A percentile compares a stretch with the other conserved stretches of the same genome.
These are phyloP conservation scores for Sclerotiophoma versabilis DNA, from an alignment of 2,329 filamentous ascomycete species.

Conservation along the genomic window DNA sequence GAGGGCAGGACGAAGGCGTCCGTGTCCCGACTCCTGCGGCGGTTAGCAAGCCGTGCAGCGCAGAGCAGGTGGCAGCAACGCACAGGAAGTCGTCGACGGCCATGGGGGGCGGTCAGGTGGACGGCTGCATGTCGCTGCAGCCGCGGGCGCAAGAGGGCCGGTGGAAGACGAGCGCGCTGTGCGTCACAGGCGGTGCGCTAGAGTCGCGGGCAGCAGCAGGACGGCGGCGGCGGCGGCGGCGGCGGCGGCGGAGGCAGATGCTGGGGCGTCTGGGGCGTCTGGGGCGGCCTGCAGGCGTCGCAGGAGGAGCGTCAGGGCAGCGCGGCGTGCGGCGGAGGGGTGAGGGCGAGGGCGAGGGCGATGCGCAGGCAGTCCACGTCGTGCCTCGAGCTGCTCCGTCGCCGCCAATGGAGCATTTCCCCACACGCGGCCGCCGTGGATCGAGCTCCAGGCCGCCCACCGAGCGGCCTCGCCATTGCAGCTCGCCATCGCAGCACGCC, in stretches of 20 bases:
- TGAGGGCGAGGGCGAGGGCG: neutral
- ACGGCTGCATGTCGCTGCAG: constrained; percentile 38
- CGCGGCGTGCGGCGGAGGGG: neutral
- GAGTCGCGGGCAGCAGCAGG: neutral
- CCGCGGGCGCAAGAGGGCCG: constrained; percentile 8
- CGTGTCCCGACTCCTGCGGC: constrained; percentile 54
- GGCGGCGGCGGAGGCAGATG: neutral
- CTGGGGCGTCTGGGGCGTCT: neutral
- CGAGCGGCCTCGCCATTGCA: neutral
- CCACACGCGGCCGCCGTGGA: constrained; percentile 6
- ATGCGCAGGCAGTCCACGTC: neutral
- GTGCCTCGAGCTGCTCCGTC: constrained; percentile 4
- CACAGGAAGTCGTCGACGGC: constrained; percentile 50
- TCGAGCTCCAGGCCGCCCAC: neutral
- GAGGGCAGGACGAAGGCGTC: constrained; percentile 54
- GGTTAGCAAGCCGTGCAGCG: constrained; percentile 22
- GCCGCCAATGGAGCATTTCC: neutral
- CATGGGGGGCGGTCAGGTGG: constrained; percentile 43
- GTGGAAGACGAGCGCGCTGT: constrained; percentile 1
- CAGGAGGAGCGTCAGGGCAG: neutral
- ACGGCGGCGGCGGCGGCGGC: neutral
- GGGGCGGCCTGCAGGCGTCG: neutral
- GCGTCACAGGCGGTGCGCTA: constrained; percentile 10
- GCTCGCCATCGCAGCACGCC: neutral
- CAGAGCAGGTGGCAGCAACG: constrained; percentile 5